Conservation (phyloP, 2,329 filamentous ascomycete species). For the Rhytidhysteron rufulum region DNA sequence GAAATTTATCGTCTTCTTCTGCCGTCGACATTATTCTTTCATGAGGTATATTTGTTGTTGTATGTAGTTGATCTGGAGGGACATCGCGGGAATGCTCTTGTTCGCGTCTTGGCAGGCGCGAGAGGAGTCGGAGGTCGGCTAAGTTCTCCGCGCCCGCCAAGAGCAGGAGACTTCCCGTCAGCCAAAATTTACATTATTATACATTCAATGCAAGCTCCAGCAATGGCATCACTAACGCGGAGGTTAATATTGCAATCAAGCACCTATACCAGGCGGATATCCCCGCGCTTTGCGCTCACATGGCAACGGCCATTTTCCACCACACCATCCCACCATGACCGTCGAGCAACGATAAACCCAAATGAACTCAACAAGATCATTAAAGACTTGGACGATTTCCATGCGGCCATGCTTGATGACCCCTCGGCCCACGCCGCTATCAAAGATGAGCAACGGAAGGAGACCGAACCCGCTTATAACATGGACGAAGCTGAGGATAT, state of each 20-base stretch:
- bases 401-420: not conserved
- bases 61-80: too few species aligned
- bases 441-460: not conserved
- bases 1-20: too few species aligned
- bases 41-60: too few species aligned
- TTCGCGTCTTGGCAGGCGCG: too few species aligned
- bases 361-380: not conserved
- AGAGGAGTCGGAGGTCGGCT: not conserved
- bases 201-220: conserved; percentile 7
- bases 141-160: not conserved
- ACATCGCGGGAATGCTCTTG: too few species aligned
- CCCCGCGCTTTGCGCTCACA: conserved; percentile 16
- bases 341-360: conserved; percentile 11
- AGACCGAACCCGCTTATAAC: conserved; percentile 7
- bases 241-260: conserved; percentile 27
- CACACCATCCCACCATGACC: conserved; percentile 13
- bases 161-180: not conserved
- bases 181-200: not conserved
- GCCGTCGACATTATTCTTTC: too few species aligned
- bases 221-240: conserved; percentile 36
- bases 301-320: conserved; percentile 32
- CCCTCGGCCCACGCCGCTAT: not conserved
- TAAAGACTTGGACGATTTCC: not conserved
- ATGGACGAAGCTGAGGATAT: conserved; percentile 9
- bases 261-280: conserved; percentile 23